Base-by-base conservation (phyloP, 768 basidiomycete species). In the Boletus vermiculosoides region DNA sequence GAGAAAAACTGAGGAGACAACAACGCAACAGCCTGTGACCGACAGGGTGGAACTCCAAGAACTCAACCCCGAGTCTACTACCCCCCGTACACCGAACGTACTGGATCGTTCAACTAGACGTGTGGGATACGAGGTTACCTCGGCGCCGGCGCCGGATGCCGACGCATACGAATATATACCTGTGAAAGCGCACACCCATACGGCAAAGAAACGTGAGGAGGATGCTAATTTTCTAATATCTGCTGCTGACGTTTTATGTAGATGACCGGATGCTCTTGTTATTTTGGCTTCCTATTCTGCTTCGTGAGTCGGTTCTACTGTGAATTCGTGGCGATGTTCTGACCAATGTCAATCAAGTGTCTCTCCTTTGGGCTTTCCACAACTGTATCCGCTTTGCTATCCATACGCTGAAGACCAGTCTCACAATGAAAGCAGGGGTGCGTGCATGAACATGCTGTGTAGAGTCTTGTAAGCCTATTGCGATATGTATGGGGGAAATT, bases 241-340 rank as follows among this genome's bases (percentile, higher is more conserved):
- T 33, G 13, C 10, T 54, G 23, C 28, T 67, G 25, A 54, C 51
- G 51, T 30, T 56, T 13, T 63, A 15, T 58, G 18, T 56, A 92
- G 90, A 87, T 73, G 91, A 94, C 68, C 85, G 84, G 41, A 94
- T 94, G 91, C 81, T 94, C 45, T 66, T 90, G 36, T 67, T 88
- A 41, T 94, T 94, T 77, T 94, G 91, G 91, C 77, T 94, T 63
- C 91, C 91, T 18, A 90, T 93, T 65, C 77, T 94, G 10, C 71
- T 92, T 57, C 72, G 90, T 93, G 64, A 76, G 90, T 84, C 11
- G 33, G n/a, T 31, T 52, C 20, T 45, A 18, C 10, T 44, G 6
- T 46, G 13, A 16, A 45, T 51, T 34, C 12, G 45, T 22, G 54
- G 15, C 3, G 31, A 53, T 25, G 22, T 42, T 31, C 55, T 70